Evolutionary conservation across 1,284 basidiomycete species (phyloP), one percentile per base, ranked within the genome.

Genomic region (Sutorius eximius): DNA sequence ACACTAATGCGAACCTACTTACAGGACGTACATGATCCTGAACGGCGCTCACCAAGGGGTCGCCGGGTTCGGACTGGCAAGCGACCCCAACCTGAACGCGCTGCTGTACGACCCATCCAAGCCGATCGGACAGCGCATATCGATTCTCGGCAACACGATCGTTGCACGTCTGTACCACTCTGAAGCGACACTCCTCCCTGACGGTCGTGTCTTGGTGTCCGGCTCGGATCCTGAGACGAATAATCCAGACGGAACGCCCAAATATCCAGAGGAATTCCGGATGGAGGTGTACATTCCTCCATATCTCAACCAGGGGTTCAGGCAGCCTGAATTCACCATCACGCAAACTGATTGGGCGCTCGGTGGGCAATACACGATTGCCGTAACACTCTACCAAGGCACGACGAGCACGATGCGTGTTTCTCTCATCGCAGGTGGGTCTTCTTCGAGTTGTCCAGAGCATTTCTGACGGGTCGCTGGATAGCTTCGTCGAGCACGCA

Each of bases 91-190:
- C 64, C 64, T 83, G 7, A 73, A 69, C 10, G 87, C 88, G 0
- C 56, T 89, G 22, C 75, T 91, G 2, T 91, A 90, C 60, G 85
- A 89, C 63, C 88, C 89, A 0, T 67, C 77, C 0, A 71, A 78
- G 51, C 78, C 88, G 1, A 59, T 82, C 34, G 75, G 77, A n/a
- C 78, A 82, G 49, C 82, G 90, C 57, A 75, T 86, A 61, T 83
- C 88, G 56, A 80, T 88, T 73, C 76, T 86, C 59, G 74, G 78
- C 67, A 79, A 69, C n/a, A 91, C 89, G 16, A 87, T 83, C 53
- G 86, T 92, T 40, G 83, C 90, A 12, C 84, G 93, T 18, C 65
- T 95, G 65, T 95, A 95, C 63, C 92, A 95, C 66, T 89, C 86
- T 0, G 88, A 89, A 65, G 83, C 85, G 52, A 78, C 75, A n/a